Base-by-base conservation (phyloP, 2,329 filamentous ascomycete genomes). In the Aspergillus transmontanensis region DNA sequence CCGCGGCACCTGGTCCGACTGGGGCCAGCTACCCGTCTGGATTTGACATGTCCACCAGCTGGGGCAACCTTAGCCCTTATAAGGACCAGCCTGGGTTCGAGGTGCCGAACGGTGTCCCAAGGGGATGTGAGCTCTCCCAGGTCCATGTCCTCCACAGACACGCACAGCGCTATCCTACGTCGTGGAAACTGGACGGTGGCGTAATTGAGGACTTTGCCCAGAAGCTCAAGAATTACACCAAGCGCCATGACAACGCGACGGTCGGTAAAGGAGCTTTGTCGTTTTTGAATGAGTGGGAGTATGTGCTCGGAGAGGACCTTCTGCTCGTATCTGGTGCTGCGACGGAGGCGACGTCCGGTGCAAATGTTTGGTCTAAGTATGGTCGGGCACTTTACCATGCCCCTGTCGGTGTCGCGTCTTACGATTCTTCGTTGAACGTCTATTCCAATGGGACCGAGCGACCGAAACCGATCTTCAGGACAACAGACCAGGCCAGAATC, bases 401-500 rank as follows among this genome's bases (percentile, higher is more conserved):
- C 1, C 75, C 77, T 6, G 65, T 73, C 9, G 83, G 79, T 5
- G 82, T 85, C 65, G 64, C 83, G 1, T 72, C 78, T 2, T 87
- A 85, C 75, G 80, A 83, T 65, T 70, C 76, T 16, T 77, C 70
- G 55, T 64, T 75, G 46, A 75, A 74, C 59, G 64, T 73, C 19
- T 82, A 75, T 60, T 66, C 76, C 30, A 82, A 84, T 63, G 80
- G 81, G 16, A 85, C 81, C n/a, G 76, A 76, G 6, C 75, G 83
- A 11, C 75, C 80, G 0, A 83, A 82, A 71, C 80, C 84, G 0
- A 78, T 84, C 0, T 75, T 87, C 57, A 77, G 85, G 43, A 86
- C 84, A 0, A 87, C 85, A 0, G 78, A 78, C 51, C 84, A 86
- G 71, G 80, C 78, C n/a, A 79, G 85, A 43, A 87, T 87, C 53